phyloP scores from a whole-genome alignment of 2,329 filamentous ascomycete genomes.

The Orbilia blumenaviensis region DNA sequence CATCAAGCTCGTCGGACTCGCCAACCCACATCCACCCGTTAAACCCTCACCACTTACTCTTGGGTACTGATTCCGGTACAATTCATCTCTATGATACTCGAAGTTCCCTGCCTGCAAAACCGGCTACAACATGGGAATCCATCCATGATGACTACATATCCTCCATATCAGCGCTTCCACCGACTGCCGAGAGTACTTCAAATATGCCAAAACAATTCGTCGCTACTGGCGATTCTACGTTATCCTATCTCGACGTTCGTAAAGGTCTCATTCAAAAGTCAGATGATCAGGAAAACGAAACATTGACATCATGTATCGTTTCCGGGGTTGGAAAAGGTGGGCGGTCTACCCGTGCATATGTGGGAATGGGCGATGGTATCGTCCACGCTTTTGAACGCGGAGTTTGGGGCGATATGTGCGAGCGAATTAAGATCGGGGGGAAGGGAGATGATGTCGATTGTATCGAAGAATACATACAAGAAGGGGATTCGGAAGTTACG shows the following conservation, averaged over 20 bases:
- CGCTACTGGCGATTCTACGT: slow-evolving; percentile 87
- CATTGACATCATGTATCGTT: slow-evolving; percentile 82
- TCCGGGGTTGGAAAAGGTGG: slow-evolving; percentile 73
- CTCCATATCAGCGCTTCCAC: slow-evolving; percentile 82
- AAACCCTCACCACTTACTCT: slow-evolving; percentile 84
- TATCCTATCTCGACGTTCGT: slow-evolving; percentile 88
- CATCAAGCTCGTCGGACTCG: slow-evolving; percentile 60
- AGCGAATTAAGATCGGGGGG: slow-evolving; percentile 63
- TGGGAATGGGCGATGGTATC: slow-evolving; percentile 67
- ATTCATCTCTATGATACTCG: slow-evolving; percentile 89
- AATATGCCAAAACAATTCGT: slow-evolving; percentile 95
- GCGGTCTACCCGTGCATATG: slow-evolving; percentile 74
- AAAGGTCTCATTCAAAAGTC: slow-evolving; percentile 80
- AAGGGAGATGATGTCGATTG: slow-evolving; percentile 56
- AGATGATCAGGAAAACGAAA: slow-evolving; percentile 93
- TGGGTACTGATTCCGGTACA: slow-evolving; percentile 88
- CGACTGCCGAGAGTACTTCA: slow-evolving; percentile 80
- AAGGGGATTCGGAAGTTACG: slow-evolving; percentile 36
- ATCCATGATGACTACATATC: slow-evolving; percentile 95
- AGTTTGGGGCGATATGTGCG: slow-evolving; percentile 84
- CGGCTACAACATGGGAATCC: slow-evolving; percentile 76
- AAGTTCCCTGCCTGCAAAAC: slow-evolving; percentile 66
- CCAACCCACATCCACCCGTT: slow-evolving; percentile 73
- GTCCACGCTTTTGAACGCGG: slow-evolving; percentile 94
- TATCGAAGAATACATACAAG: slow-evolving; percentile 53